Evolutionary conservation across 768 basidiomycete genomes (phyloP).

Genomic region (Sutorius australiensis): DNA sequence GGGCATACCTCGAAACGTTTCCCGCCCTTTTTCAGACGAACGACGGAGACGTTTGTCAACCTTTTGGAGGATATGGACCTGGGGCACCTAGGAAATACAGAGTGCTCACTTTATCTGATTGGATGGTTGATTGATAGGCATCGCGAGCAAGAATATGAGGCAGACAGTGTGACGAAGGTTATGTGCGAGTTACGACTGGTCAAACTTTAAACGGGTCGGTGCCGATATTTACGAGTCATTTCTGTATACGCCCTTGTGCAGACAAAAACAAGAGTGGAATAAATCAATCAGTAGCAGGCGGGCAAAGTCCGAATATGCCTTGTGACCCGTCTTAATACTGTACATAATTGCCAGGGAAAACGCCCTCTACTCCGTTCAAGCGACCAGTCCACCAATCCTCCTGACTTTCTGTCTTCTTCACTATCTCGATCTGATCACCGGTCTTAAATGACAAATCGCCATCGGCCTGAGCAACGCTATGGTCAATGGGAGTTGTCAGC

Average conservation of each 20-base stretch:
- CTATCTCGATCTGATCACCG: slow-evolving; percentile 88
- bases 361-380: slow-evolving; percentile 76
- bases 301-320: background rate
- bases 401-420: slow-evolving; percentile 72
- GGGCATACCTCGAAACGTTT: slow-evolving; percentile 86
- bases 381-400: slow-evolving; percentile 99
- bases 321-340: slow-evolving; percentile 15
- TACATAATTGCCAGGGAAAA: slow-evolving; percentile 74
- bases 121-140: slow-evolving; percentile 77
- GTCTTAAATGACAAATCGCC: slow-evolving; percentile 88
- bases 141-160: slow-evolving; percentile 1
- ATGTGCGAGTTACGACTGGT: background rate
- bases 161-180: background rate
- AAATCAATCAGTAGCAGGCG: background rate
- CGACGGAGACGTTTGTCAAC: slow-evolving; percentile 95
- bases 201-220: slow-evolving; percentile 2
- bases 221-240: slow-evolving; percentile 17
- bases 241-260: background rate
- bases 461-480: slow-evolving; percentile 53
- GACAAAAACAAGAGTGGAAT: background rate
- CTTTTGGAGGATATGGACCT: slow-evolving; percentile 38
- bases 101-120: slow-evolving; percentile 77
- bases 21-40: slow-evolving; percentile 93
- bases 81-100: background rate
- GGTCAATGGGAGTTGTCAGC: background rate